Conservation (phyloP, 2,329 filamentous ascomycete species). For the Alternaria ventricosa region DNA sequence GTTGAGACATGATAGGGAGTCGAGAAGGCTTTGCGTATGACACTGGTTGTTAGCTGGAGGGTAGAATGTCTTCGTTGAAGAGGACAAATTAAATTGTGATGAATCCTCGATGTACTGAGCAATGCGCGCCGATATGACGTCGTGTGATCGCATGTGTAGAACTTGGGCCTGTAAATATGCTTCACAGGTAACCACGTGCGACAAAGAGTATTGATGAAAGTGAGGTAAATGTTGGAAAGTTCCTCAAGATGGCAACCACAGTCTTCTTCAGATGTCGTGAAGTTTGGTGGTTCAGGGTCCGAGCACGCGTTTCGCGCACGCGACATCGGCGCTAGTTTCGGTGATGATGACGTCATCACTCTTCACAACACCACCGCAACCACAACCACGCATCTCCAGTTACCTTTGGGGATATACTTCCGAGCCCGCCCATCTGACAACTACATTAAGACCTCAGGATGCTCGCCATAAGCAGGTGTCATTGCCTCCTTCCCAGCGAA, state of each 20-base stretch:
- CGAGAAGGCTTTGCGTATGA: background rate
- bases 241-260: background rate
- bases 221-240: too few relatives aligned
- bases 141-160: background rate
- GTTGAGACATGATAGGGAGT: background rate
- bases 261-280: background rate
- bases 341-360: background rate
- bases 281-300: background rate
- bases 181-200: background rate
- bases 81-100: too few relatives aligned
- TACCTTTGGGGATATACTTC: background rate
- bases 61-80: background rate
- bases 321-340: background rate
- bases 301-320: background rate
- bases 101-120: background rate
- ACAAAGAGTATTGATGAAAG: background rate
- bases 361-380: background rate
- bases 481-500: background rate
- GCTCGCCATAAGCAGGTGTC: background rate
- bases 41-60: background rate
- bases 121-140: fast-evolving
- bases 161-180: background rate
- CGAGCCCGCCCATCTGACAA: background rate
- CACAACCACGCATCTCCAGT: too few relatives aligned
- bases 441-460: background rate